A percentile compares a stretch with the other conserved stretches of the same genome.
phyloP scores from a whole-genome alignment of 2,329 filamentous ascomycete species.

The Hortaea werneckii region DNA sequence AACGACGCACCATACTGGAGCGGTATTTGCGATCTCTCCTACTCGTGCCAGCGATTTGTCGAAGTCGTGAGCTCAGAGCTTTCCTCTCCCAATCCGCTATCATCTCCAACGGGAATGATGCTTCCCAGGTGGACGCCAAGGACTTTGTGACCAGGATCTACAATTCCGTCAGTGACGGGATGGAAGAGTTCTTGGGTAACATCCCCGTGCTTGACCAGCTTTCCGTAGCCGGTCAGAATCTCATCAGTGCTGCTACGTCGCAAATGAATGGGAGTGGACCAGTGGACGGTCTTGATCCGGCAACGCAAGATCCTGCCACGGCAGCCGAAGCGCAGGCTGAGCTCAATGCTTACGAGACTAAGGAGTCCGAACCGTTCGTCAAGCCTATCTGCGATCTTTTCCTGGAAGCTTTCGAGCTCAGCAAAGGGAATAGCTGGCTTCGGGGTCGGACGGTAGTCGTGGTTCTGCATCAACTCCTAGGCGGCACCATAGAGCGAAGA shows the following conservation, averaged over 20 bases:
- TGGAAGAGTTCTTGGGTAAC: conserved; percentile 96
- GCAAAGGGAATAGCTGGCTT: conserved; percentile 93
- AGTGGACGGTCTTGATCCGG: conserved; percentile 32
- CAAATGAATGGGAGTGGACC: conserved; percentile 34
- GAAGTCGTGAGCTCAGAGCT: conserved; percentile 79
- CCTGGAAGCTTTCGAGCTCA: conserved; percentile 87
- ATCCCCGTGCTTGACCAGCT: conserved; percentile 92
- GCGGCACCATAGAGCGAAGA: conserved; percentile 91
- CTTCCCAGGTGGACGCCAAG: conserved; percentile 52
- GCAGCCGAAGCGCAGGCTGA: conserved; percentile 81
- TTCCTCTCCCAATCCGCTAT: conserved; percentile 85
- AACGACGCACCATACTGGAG: conserved; percentile 73
- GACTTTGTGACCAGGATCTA: conserved; percentile 93
- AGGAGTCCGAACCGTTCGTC: conserved; percentile 86
- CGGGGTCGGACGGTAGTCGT: conserved; percentile 91
- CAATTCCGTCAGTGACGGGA: conserved; percentile 91
- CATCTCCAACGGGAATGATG: conserved; percentile 48
- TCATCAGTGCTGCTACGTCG: conserved; percentile 62
- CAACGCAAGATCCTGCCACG: conserved; percentile 37
- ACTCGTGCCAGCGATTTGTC: conserved; percentile 82
- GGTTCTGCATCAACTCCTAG: conserved; percentile 87
- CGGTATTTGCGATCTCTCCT: conserved; percentile 65
- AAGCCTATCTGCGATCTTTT: conserved; percentile 98
- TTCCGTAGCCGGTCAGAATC: conserved; percentile 81
- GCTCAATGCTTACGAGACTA: conserved; percentile 82